These are phyloP conservation scores for Penicillium fuscoglaucum DNA, from an alignment of 2,329 filamentous ascomycete species.

Conservation along the genomic window DNA sequence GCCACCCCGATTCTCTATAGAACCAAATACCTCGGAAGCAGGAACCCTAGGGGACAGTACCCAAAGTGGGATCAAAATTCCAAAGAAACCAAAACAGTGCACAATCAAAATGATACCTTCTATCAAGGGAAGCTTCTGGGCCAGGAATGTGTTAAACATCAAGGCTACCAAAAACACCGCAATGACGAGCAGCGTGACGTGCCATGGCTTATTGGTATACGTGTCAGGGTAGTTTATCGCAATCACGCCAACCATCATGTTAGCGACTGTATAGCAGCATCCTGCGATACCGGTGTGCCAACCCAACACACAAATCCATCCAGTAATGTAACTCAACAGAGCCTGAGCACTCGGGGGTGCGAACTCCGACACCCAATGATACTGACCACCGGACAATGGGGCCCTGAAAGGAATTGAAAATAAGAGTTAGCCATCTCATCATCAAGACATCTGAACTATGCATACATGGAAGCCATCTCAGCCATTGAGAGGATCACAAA, in stretches of 20 bases:
- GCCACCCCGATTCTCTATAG: background rate
- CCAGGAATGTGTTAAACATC: conserved; percentile 31
- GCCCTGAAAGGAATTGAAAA: background rate
- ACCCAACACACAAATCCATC: conserved; percentile 35
- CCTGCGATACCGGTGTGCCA: conserved; percentile 32
- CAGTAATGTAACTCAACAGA: conserved; percentile 11
- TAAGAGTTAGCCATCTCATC: background rate
- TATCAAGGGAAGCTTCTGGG: conserved; percentile 31
- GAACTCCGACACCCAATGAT: background rate
- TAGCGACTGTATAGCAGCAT: conserved; percentile 31
- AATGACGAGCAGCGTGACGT: background rate
- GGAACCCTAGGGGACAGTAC: conserved; percentile 10
- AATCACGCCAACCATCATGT: conserved; percentile 38
- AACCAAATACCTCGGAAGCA: background rate
- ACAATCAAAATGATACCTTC: conserved; percentile 34
- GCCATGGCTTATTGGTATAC: background rate
- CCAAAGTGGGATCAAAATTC: conserved; percentile 35
- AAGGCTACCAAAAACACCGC: conserved; percentile 27
- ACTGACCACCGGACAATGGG: background rate
- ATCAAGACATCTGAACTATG: background rate
- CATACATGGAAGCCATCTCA: background rate
- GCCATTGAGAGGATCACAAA: background rate
- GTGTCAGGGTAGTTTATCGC: conserved; percentile 25
- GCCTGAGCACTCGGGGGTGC: background rate
- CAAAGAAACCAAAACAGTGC: conserved; percentile 36